phyloP scores from a whole-genome alignment of 495 filamentous ascomycete species.

The Margaritispora aquatica region DNA sequence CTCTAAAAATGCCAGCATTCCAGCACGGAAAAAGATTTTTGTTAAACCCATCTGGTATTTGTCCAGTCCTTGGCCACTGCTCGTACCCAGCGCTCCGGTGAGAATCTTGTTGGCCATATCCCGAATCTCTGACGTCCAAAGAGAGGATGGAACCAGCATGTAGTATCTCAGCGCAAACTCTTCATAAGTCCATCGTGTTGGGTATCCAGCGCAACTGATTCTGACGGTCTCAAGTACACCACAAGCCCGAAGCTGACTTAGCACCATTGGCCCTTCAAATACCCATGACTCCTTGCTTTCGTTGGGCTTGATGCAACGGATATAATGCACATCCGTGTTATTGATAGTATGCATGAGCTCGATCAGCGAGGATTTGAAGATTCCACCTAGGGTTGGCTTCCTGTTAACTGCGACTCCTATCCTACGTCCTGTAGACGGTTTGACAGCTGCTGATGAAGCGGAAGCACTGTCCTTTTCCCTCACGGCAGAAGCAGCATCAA shows the following conservation, averaged over 20 bases:
- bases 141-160: slow-evolving; percentile 87
- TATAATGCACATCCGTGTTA: slow-evolving; percentile 97
- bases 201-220: slow-evolving; percentile 97
- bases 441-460: slow-evolving; percentile 56
- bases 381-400: slow-evolving; percentile 95
- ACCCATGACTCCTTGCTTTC: slow-evolving; percentile 97
- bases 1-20: slow-evolving; percentile 97
- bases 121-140: slow-evolving; percentile 91
- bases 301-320: slow-evolving; percentile 98
- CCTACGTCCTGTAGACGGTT: slow-evolving; percentile 68
- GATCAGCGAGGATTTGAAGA: slow-evolving; percentile 97
- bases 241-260: slow-evolving; percentile 94
- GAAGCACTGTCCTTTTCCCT: slow-evolving; percentile 80
- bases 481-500: slow-evolving; percentile 77
- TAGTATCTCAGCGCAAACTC: slow-evolving; percentile 98
- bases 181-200: slow-evolving; percentile 98
- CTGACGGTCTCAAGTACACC: slow-evolving; percentile 98
- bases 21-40: slow-evolving; percentile 98
- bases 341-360: slow-evolving; percentile 98
- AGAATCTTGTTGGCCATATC: slow-evolving; percentile 91
- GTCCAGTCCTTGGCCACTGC: slow-evolving; percentile 72
- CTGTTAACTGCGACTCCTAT: slow-evolving; percentile 87
- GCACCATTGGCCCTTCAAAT: slow-evolving; percentile 98
- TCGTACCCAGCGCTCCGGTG: slow-evolving; percentile 74
- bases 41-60: slow-evolving; percentile 96